Conservation (phyloP, 768 basidiomycete genomes). For the Mycena venus region DNA sequence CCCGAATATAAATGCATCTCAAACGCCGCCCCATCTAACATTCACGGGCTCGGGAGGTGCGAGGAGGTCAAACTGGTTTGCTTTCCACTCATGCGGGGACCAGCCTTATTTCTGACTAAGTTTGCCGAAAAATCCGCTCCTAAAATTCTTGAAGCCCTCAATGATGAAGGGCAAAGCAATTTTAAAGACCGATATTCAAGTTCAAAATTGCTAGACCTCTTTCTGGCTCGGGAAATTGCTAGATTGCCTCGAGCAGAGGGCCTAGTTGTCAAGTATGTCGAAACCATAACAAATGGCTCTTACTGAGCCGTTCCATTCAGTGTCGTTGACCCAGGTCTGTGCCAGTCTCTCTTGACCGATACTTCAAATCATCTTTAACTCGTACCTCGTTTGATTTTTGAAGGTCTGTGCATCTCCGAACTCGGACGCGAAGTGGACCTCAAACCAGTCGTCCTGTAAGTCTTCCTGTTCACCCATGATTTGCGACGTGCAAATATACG, state of each 20-base stretch:
- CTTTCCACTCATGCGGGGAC: constrained; percentile 34
- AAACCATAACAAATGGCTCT: neutral
- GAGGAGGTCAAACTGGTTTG: neutral
- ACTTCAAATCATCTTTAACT: no score
- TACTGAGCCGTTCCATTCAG: neutral
- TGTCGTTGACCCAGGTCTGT: constrained; percentile 13
- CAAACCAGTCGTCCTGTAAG: neutral
- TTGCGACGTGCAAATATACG: no score
- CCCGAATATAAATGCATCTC: neutral
- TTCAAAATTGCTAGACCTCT: constrained; percentile 22
- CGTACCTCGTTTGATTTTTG: no score
- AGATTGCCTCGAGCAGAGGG: constrained; percentile 11
- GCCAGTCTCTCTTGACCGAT: no score
- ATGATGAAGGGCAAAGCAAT: neutral
- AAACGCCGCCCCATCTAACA: constrained; percentile 22
- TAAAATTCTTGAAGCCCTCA: constrained; percentile 19
- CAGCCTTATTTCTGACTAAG: neutral
- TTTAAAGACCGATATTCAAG: no score
- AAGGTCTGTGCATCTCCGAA: neutral
- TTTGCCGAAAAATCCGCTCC: neutral
- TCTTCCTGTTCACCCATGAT: neutral
- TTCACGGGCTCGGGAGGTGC: constrained; percentile 21
- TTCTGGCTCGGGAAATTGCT: constrained; percentile 3
- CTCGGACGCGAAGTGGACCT: neutral
- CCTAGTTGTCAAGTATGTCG: constrained; percentile 28